These are phyloP conservation scores for Cryptomeria japonica DNA, from an alignment of 75 land plant genomes.

Conservation along the genomic window DNA sequence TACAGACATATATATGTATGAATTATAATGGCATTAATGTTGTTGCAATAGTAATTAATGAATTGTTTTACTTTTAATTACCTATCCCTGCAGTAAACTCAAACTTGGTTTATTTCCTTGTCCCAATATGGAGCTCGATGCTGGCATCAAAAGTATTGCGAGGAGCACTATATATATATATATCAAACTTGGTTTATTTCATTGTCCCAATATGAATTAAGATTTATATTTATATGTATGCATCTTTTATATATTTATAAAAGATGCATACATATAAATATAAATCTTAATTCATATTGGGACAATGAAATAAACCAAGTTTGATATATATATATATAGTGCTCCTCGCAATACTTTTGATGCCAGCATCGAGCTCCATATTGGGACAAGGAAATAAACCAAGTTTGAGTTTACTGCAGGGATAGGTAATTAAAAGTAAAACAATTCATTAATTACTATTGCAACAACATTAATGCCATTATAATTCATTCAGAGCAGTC, in stretches of 20 bases:
- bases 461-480: neutral
- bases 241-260: no score
- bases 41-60: neutral
- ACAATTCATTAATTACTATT: neutral
- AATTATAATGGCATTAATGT: slow-evolving; percentile 3
- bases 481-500: neutral
- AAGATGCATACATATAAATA: no score
- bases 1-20: no score
- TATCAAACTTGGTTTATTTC: no score
- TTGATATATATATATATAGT: no score
- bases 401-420: neutral
- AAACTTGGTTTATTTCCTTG: neutral
- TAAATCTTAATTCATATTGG: no score
- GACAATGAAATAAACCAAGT: no score
- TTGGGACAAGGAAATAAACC: neutral
- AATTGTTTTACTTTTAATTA: neutral
- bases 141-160: no score
- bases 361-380: neutral
- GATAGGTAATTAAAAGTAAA: neutral
- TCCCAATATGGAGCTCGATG: neutral
- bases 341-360: no score
- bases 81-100: neutral
- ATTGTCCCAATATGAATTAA: no score
- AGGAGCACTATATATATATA: no score
- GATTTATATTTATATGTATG: no score